Evolutionary conservation across 1,284 basidiomycete species (phyloP), one percentile per base, ranked within the genome.

Genomic region (Ceratobasidium sp.): DNA sequence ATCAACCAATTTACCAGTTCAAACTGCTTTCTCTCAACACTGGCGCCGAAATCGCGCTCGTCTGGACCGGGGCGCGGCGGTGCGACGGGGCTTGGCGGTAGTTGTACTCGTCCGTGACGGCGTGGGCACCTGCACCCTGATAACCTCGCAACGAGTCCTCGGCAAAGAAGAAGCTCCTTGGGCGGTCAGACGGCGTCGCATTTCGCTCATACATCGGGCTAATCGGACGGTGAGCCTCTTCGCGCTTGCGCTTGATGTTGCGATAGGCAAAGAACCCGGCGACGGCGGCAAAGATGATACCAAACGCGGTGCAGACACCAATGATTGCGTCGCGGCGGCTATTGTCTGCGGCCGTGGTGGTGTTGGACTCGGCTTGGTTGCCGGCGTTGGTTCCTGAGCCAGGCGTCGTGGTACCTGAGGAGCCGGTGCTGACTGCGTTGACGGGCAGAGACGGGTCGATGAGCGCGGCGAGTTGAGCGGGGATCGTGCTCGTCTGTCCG

Each of bases 111-210:
- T 76, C 77, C 69, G 75, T 70, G 43, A 74, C 74, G 32, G 80
- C 78, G 52, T 79, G 77, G 32, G 69, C 70, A 34, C 75, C 70
- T n/a, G 43, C 57, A 34, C 68, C 58, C 27, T 70, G 68, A 50
- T 70, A 74, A 34, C 87, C 88, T 38, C 88, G 80, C 76, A 93
- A 77, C 72, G 87, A 88, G 77, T 92, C 91, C 78, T 92, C 91
- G 2, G 90, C 90, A 76, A 86, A 93, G 78, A 92, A 93, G 81
- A 92, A 93, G 73, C 88, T 90, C 69, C 90, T 78, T 64, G 91
- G 79, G 58, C 90, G 81, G 52, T 73, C 75, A 17, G 73, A 72
- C 73, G 35, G 73, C 76, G 38, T 64, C 4, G 58, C 71, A 13
- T 90, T 87, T 0, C 60, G 64, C 40, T 71, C 62, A 42, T 73